phyloP scores from a whole-genome alignment of 140 eudicot genomes.

The Oenanthe javanica region DNA sequence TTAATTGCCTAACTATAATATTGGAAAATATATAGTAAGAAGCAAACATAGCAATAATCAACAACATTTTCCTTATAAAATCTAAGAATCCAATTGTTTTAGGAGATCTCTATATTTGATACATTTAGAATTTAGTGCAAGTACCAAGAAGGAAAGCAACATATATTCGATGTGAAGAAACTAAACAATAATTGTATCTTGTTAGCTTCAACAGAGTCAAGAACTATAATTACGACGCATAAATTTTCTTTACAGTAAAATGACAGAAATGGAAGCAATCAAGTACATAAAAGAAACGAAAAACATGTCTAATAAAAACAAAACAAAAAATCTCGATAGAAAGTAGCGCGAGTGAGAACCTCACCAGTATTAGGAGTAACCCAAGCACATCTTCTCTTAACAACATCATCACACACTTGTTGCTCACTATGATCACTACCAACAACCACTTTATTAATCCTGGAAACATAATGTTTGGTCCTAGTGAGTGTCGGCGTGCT shows the following conservation, averaged over 20 bases:
- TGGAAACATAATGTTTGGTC: slow-evolving; percentile 28
- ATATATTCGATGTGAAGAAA: not conserved
- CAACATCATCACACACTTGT: slow-evolving; percentile 24
- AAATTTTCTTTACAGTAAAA: not conserved
- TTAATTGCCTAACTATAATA: not conserved
- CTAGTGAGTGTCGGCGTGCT: slow-evolving; percentile 13
- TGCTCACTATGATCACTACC: slow-evolving; percentile 13
- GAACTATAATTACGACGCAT: not conserved
- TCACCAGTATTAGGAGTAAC: slow-evolving; percentile 79
- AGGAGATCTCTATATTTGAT: not conserved
- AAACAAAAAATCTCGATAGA: not conserved
- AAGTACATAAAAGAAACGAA: not conserved
- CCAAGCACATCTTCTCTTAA: slow-evolving; percentile 89
- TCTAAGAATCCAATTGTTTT: not conserved
- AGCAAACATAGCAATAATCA: not conserved
- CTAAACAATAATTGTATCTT: not conserved
- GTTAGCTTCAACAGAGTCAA: not conserved
- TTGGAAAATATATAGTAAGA: not conserved
- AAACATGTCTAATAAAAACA: not conserved
- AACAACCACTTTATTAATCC: slow-evolving; percentile 21
- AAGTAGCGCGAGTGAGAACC: not conserved
- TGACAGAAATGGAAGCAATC: not conserved
- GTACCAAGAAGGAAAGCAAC: not conserved
- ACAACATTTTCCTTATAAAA: not conserved
- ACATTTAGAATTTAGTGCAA: not conserved